phyloP scores from a whole-genome alignment of 345 rosid species.

The Heritiera fomes region DNA sequence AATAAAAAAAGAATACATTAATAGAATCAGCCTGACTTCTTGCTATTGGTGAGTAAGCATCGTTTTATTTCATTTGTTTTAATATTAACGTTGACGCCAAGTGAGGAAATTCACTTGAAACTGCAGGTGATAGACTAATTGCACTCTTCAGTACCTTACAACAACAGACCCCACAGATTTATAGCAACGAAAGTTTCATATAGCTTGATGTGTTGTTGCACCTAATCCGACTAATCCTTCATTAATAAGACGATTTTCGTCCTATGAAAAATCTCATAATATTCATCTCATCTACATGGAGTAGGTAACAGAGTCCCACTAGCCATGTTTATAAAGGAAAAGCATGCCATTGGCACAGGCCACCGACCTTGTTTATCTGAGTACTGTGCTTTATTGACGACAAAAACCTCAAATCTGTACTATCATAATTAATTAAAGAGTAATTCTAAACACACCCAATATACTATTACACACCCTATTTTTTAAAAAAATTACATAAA shows the following conservation, averaged over 20 bases:
- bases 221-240: neutral
- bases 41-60: neutral
- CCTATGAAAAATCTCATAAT: neutral
- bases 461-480: too few relatives aligned
- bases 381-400: too few relatives aligned
- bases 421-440: too few relatives aligned
- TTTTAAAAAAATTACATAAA: too few relatives aligned
- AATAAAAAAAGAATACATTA: too few relatives aligned
- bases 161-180: neutral
- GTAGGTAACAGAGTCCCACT: neutral
- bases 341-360: neutral
- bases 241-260: neutral
- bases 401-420: neutral
- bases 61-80: neutral
- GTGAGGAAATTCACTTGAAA: neutral
- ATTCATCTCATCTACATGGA: neutral
- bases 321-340: neutral
- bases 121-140: neutral
- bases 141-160: too few relatives aligned
- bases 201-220: neutral
- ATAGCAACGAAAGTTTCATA: neutral
- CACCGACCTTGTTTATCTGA: neutral
- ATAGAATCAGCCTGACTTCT: too few relatives aligned
- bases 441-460: too few relatives aligned
- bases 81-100: neutral